Evolutionary conservation across 2,329 filamentous ascomycete genomes (phyloP).

Genomic region (Sporothrix brunneoviolacea): DNA sequence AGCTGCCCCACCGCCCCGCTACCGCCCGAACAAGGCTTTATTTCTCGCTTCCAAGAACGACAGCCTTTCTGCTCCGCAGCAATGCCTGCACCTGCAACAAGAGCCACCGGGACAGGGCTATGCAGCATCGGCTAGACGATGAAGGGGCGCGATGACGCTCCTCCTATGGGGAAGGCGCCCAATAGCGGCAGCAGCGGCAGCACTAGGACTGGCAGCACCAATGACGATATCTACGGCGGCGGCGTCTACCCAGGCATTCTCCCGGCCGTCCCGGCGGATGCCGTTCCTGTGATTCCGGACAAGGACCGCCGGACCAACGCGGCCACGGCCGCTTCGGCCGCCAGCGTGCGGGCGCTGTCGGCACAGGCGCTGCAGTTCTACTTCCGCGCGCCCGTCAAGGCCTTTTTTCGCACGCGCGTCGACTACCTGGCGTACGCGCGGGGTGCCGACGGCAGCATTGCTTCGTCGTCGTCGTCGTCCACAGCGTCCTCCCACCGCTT

Average conservation of each 20-base stretch:
- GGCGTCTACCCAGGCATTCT: constrained; percentile 31
- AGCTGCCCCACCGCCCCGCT: constrained; percentile 11
- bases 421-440: constrained; percentile 66
- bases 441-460: constrained; percentile 26
- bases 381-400: constrained; percentile 84
- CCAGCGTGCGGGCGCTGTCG: constrained; percentile 74
- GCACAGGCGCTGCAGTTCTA: constrained; percentile 84
- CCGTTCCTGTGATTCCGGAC: constrained; percentile 30
- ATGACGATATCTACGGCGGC: constrained; percentile 6
- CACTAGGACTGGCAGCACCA: background rate
- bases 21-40: background rate
- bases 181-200: background rate
- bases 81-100: background rate
- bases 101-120: constrained; percentile 1
- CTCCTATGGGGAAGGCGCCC: constrained; percentile 3
- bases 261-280: constrained; percentile 36
- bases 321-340: constrained; percentile 71
- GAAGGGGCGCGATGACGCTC: constrained; percentile 17
- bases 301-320: constrained; percentile 47
- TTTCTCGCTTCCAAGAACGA: background rate
- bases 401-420: constrained; percentile 84
- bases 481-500: constrained; percentile 31
- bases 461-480: background rate
- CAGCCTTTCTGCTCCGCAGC: no score
- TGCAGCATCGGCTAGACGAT: constrained; percentile 16